These are phyloP conservation scores for Heliamphora pulchella DNA, from an alignment of 179 eudicot genomes.

Conservation along the genomic window DNA sequence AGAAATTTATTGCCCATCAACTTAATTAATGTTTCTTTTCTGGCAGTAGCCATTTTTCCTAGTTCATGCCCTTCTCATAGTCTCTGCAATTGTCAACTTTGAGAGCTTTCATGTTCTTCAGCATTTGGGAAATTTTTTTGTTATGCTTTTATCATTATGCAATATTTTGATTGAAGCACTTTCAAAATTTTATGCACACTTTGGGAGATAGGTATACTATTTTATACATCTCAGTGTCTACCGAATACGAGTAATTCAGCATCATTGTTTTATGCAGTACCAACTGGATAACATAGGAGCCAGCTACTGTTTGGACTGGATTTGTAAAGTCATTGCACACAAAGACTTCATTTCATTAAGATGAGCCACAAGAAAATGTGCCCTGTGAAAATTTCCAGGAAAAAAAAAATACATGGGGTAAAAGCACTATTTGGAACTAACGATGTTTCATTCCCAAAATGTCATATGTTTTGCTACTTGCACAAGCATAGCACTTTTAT, in stretches of 20 bases:
- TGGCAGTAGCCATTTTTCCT: background rate
- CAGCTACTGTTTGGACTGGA: background rate
- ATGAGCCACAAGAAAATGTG: background rate
- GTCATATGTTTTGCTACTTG: background rate
- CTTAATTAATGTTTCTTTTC: no score
- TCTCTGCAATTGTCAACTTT: background rate
- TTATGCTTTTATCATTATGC: background rate
- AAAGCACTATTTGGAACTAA: background rate
- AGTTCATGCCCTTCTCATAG: background rate
- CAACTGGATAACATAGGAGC: background rate
- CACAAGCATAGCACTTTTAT: background rate
- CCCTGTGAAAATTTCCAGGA: background rate
- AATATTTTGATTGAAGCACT: background rate
- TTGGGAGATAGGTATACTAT: no score
- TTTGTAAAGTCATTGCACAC: slow-evolving; percentile 3
- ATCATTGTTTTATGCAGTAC: background rate
- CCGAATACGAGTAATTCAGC: background rate
- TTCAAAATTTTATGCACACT: background rate
- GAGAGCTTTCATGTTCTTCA: background rate
- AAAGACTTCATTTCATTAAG: background rate
- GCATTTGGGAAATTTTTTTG: background rate
- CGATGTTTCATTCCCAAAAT: background rate
- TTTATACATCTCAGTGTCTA: no score
- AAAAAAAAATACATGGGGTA: background rate
- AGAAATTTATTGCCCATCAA: no score